Evolutionary conservation across 805 yeast species (phyloP).

Genomic region (Wilhelminamyces savonicus): DNA sequence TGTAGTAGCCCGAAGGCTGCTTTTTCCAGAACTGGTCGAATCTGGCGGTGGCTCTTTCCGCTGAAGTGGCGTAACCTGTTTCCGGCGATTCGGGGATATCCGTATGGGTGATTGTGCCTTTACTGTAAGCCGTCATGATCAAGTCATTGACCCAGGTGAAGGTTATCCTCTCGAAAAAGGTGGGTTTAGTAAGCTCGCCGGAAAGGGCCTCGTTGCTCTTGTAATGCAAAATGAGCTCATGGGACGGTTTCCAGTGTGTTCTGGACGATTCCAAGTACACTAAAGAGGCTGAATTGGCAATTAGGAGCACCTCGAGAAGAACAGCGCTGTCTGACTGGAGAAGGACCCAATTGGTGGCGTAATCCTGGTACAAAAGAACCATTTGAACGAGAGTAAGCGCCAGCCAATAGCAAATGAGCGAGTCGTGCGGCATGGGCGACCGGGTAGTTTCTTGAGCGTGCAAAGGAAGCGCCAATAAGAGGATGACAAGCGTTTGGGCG

Average conservation of each 20-base stretch:
- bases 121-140: constrained; percentile 70
- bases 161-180: constrained; percentile 69
- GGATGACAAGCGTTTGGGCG: constrained; percentile 3
- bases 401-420: constrained; percentile 26
- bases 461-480: constrained; percentile 15
- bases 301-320: constrained; percentile 17
- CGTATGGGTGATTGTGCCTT: constrained; percentile 16
- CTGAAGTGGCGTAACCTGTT: constrained; percentile 70
- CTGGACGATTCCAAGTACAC: constrained; percentile 32
- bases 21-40: constrained; percentile 57
- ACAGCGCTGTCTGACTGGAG: no score
- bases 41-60: constrained; percentile 42
- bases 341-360: constrained; percentile 18
- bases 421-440: constrained; percentile 13
- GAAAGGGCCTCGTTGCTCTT: neutral
- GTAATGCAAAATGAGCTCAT: constrained; percentile 27
- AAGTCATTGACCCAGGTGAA: constrained; percentile 89
- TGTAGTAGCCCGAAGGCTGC: constrained; percentile 21
- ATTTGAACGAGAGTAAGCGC: constrained; percentile 10
- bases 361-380: constrained; percentile 19
- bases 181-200: constrained; percentile 35
- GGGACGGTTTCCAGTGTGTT: constrained; percentile 33
- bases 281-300: constrained; percentile 24
- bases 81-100: constrained; percentile 25
- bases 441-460: constrained; percentile 19